Conservation (phyloP, 2,329 filamentous ascomycete genomes). For the Elsinoe fawcettii region DNA sequence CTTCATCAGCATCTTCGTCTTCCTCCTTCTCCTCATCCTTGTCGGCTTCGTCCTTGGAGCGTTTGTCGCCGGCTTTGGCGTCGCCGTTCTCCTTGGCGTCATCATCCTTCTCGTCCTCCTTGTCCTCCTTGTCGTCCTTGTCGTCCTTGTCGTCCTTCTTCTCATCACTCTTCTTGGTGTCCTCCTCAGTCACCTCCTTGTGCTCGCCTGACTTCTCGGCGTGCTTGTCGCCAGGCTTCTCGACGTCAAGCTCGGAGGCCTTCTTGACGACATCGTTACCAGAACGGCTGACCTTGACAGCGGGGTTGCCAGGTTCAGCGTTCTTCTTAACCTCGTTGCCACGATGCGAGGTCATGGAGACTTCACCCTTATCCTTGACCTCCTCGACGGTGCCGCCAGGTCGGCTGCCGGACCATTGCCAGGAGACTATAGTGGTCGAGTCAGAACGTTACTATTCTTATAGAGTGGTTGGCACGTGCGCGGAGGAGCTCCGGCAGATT, state of each 20-base stretch:
- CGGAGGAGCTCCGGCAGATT: conserved; percentile 16
- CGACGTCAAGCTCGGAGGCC: conserved; percentile 52
- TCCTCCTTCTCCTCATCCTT: conserved; percentile 24
- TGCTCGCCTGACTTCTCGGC: conserved; percentile 20
- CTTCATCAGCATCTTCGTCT: conserved; percentile 25
- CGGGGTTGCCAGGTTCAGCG: conserved; percentile 52
- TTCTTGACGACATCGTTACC: conserved; percentile 60
- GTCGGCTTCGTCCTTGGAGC: conserved; percentile 18
- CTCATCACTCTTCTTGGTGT: conserved; percentile 20
- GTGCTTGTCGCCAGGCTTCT: conserved; percentile 39
- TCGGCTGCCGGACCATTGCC: conserved; percentile 51
- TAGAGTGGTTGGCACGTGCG: conserved; percentile 16
- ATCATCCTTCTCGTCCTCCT: conserved; percentile 20
- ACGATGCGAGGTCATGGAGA: conserved; percentile 52
- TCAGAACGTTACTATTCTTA: conserved; percentile 18
- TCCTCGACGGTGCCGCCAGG: conserved; percentile 52
- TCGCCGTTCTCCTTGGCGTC: conserved; percentile 21
- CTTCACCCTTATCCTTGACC: conserved; percentile 50
- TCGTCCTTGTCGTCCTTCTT: conserved; percentile 19
- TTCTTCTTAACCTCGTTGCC: conserved; percentile 60
- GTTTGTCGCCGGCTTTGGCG: conserved; percentile 22
- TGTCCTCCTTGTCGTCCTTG: conserved; percentile 19
- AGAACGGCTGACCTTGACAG: conserved; percentile 50
- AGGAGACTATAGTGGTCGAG: conserved; percentile 45
- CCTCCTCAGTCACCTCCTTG: conserved; percentile 21